Base-by-base conservation (phyloP, 2,329 filamentous ascomycete genomes). In the Claviceps monticola region DNA sequence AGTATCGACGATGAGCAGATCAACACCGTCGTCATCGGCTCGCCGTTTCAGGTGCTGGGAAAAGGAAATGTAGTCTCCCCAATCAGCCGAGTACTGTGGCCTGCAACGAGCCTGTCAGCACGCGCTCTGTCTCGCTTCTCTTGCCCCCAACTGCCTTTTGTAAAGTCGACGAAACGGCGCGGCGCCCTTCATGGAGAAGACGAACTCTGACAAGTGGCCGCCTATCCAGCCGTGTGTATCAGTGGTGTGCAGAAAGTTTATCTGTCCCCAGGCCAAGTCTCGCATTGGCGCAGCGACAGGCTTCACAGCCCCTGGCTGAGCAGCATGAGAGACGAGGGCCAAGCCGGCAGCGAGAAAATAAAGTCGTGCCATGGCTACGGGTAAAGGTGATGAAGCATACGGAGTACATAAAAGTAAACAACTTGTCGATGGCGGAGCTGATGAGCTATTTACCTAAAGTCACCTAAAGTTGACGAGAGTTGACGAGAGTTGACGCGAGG, bases 21-120 rank as follows among this genome's bases (percentile, higher is more conserved):
- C 93, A 29, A 79, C 80, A 45, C 88, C 89, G 50, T 83, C 75
- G 1, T 81, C 78, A 62, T 96, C 86, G 51, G 89, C 88, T 62
- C 80, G 83, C 58, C 81, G 76, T 52, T 80, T 84, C 74, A 98
- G 80, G 63, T 91, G 88, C 38, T 84, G 74, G 37, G 89, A 81
- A 64, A 98, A 96, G 6, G 91, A 96, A 60, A 97, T 78, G 68
- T 97, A 98, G 69, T 98, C 93, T 53, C 93, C 93, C 89, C 93
- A 97, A 67, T 98, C 93, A 46, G 88, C 91, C 6, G 88, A 90
- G 68, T 94, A 98, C 54, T 93, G 91, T 2, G 88, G 76, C 70
- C 85, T 88, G 56, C 43, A 14, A 16, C 8, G 6, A 23, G 29
- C 29, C 29, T 34, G 29, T 34, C 29, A 34, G 29, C 29, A 34